A percentile compares a stretch with the other conserved stretches of the same genome.
phyloP scores from a whole-genome alignment of 768 basidiomycete genomes.

The Rhodotorula toruloides region DNA sequence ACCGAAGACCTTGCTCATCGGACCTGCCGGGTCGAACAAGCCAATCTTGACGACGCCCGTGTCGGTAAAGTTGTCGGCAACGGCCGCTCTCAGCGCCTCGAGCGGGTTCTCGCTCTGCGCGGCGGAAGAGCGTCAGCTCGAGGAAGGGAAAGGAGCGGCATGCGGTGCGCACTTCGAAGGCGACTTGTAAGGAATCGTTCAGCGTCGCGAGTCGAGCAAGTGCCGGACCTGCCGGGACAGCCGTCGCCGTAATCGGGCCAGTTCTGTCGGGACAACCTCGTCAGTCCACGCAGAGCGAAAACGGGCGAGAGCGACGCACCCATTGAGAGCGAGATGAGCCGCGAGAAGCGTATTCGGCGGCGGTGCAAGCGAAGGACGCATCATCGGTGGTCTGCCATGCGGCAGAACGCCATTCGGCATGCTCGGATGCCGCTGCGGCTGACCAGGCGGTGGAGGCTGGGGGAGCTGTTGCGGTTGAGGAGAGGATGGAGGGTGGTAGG shows the following conservation, averaged over 20 bases:
- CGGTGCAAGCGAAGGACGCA: conserved; percentile 2
- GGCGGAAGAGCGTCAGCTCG: background rate
- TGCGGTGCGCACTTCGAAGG: conserved; percentile 21
- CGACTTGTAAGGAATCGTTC: conserved; percentile 20
- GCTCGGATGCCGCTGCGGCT: background rate
- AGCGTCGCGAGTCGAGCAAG: conserved; percentile 13
- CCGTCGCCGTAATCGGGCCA: conserved; percentile 31
- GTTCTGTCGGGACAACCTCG: background rate
- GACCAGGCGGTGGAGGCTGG: background rate
- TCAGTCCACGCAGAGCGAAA: background rate
- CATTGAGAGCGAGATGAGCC: conserved; percentile 18
- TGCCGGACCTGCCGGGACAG: conserved; percentile 9
- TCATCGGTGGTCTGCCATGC: background rate
- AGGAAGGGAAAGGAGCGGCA: background rate
- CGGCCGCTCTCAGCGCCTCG: conserved; percentile 10
- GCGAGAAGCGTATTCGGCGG: conserved; percentile 20
- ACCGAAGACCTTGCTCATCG: conserved; percentile 36
- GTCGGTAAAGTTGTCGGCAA: conserved; percentile 35
- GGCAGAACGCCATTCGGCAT: too few species aligned
- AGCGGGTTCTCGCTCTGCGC: conserved; percentile 24
- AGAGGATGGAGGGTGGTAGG: background rate
- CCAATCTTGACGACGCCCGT: conserved; percentile 34
- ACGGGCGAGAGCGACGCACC: conserved; percentile 6
- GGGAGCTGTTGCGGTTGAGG: background rate
- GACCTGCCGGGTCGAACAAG: conserved; percentile 17